phyloP scores from a whole-genome alignment of 441 rosid genomes.

The Populus trichocarpa region DNA sequence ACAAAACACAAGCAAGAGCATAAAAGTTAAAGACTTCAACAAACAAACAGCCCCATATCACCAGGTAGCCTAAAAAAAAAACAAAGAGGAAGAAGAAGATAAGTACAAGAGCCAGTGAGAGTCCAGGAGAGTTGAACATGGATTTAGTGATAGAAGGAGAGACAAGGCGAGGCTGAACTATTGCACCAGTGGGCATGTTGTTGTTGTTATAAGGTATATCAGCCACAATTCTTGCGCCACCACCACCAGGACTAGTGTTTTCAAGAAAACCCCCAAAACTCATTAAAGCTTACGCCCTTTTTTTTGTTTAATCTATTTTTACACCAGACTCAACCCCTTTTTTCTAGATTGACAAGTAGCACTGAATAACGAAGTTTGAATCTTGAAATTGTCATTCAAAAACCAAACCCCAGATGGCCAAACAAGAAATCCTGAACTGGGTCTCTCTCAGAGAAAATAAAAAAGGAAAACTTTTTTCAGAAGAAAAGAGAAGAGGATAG shows the following conservation, averaged over 20 bases:
- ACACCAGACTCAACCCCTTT: neutral
- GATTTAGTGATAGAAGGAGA: slow-evolving; percentile 50
- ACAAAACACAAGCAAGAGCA: neutral
- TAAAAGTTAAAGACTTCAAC: neutral
- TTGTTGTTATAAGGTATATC: slow-evolving; percentile 51
- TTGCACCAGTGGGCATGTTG: slow-evolving; percentile 63
- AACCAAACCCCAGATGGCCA: neutral
- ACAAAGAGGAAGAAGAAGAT: neutral
- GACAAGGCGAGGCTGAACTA: slow-evolving; percentile 62
- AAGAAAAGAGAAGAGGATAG: slow-evolving; percentile 22
- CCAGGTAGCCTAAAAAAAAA: neutral
- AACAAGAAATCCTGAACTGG: neutral
- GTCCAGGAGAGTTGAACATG: slow-evolving; percentile 67
- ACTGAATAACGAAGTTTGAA: neutral
- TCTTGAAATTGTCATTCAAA: neutral
- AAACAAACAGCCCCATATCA: neutral
- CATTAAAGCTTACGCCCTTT: slow-evolving; percentile 42
- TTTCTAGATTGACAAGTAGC: neutral
- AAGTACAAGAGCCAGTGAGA: slow-evolving; percentile 75
- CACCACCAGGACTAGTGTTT: slow-evolving; percentile 45
- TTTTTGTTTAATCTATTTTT: neutral
- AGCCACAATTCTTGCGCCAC: slow-evolving; percentile 60
- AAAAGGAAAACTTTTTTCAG: neutral
- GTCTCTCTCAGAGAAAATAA: neutral
- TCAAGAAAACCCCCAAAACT: slow-evolving; percentile 94